Evolutionary conservation across 208 protist species (phyloP), one percentile per base, ranked within the genome.

Genomic region (Acanthamoeba castellanii): DNA sequence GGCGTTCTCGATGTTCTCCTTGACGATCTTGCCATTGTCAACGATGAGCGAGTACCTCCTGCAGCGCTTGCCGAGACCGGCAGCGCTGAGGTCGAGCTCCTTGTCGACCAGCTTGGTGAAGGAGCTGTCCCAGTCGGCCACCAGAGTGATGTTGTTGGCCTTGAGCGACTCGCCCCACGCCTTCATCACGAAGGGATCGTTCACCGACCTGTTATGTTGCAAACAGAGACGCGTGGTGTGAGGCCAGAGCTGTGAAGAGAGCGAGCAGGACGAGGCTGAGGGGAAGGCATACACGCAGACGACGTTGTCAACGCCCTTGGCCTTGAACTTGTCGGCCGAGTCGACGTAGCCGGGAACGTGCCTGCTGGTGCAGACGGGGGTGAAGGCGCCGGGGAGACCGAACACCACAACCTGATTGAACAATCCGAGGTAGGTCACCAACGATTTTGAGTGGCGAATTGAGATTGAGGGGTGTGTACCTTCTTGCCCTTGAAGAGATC

Each of bases 171-270:
- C 88, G 30, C 88, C 88, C 88, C 88, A 93, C 11, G 88, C 88
- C 88, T 93, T 93, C 88, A 93, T 93, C 59, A 93, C 88, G 66
- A 93, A 93, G 64, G 88, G 88, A 76, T 93, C 88, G 66, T 93
- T 93, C 59, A 93, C 88, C 3, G 88, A 93, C 16, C 88, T 93
- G 66, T 4, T 34, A 25, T 34, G 37, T 9, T 13, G 16, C 25
- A 4, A 34, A 74, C n/a, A 74, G 5, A 18, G 14, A 47, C 30
- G 70, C 9, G 70, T 25, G 25, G 45, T 25, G 50, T n/a, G 32
- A n/a, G 78, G 16, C n/a, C 32, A 85, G 76, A 85, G 42, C 22
- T 47, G 30, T 32, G 42, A 85, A n/a, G 37, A 4, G 13, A 52
- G 5, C 30, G 27, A 22, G 13, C 22, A 88, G 45, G 57, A 57